These are phyloP conservation scores for Rhodotorula glutinis DNA, from an alignment of 1,284 basidiomycete genomes.

Conservation along the genomic window DNA sequence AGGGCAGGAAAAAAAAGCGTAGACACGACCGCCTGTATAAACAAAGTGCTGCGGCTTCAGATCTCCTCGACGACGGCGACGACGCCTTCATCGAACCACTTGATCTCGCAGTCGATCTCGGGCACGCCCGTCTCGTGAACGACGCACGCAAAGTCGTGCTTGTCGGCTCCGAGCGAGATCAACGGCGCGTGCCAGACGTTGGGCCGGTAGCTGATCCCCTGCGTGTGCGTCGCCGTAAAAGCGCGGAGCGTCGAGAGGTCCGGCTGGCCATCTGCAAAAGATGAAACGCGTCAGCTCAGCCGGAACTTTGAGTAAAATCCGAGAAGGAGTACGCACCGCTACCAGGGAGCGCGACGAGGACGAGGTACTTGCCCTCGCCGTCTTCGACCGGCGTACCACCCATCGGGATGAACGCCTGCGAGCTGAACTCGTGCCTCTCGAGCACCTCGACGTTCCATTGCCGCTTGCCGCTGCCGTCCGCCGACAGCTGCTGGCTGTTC, in stretches of 20 bases:
- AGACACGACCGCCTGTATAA: too few relatives aligned
- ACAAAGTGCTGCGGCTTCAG: background rate
- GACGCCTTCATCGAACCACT: conserved; percentile 53
- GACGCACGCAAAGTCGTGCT: conserved; percentile 45
- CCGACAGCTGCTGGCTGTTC: conserved; percentile 45
- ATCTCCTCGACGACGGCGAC: conserved; percentile 40
- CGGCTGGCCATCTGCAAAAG: conserved; percentile 64
- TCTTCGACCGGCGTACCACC: conserved; percentile 47
- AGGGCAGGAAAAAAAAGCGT: too few relatives aligned
- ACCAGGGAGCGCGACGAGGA: conserved; percentile 76
- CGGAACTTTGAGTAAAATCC: too few relatives aligned
- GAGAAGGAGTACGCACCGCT: conserved; percentile 44
- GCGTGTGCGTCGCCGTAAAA: conserved; percentile 71
- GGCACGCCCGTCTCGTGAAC: conserved; percentile 44
- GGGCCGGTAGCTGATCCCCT: conserved; percentile 77
- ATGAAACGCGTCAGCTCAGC: too few relatives aligned
- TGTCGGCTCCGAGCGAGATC: conserved; percentile 38
- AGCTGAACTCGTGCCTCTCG: conserved; percentile 61
- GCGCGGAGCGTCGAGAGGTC: conserved; percentile 69
- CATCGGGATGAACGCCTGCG: conserved; percentile 84
- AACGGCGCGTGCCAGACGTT: conserved; percentile 73
- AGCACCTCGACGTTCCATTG: conserved; percentile 56
- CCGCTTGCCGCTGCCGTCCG: conserved; percentile 42
- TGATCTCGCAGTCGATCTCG: conserved; percentile 69
- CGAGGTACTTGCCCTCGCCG: conserved; percentile 60